Evolutionary conservation across 148 eudicot genomes (phyloP).

Genomic region (Cornus controversa): DNA sequence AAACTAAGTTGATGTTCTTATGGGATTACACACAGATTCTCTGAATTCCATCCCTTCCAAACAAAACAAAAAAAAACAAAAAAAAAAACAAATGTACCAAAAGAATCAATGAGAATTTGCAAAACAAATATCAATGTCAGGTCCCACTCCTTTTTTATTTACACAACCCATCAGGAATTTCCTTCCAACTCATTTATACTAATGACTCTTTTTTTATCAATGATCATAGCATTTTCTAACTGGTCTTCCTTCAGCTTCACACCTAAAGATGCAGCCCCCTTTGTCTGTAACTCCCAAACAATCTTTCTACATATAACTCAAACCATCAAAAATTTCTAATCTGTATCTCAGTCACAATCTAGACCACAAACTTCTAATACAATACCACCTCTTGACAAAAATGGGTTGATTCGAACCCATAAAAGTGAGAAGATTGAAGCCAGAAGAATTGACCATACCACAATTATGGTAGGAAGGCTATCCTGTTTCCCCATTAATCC

Average conservation of each 20-base stretch:
- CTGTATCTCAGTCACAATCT: constrained; percentile 58
- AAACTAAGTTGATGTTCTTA: constrained; percentile 21
- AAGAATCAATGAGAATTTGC: constrained; percentile 29
- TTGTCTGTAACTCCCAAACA: constrained; percentile 23
- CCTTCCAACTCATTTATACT: constrained; percentile 3
- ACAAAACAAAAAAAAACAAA: constrained; percentile 15
- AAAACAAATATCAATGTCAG: constrained; percentile 19
- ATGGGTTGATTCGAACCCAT: constrained; percentile 94
- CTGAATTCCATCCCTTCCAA: constrained; percentile 30
- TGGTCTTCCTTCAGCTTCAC: constrained; percentile 14
- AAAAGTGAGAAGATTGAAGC: constrained; percentile 88
- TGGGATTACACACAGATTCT: constrained; percentile 34
- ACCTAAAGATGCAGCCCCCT: background rate
- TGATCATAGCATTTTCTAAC: background rate
- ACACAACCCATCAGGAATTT: constrained; percentile 18
- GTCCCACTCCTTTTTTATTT: constrained; percentile 21
- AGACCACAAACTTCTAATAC: constrained; percentile 92
- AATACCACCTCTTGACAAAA: constrained; percentile 58
- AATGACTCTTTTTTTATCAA: constrained; percentile 3
- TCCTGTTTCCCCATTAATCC: constrained; percentile 86
- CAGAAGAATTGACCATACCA: constrained; percentile 88
- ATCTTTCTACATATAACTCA: background rate
- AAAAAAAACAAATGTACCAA: constrained; percentile 36
- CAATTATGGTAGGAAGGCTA: constrained; percentile 70
- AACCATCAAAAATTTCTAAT: constrained; percentile 4